Evolutionary conservation across 371 early-diverging fungal species (phyloP).

Genomic region (Mucor saturninus): DNA sequence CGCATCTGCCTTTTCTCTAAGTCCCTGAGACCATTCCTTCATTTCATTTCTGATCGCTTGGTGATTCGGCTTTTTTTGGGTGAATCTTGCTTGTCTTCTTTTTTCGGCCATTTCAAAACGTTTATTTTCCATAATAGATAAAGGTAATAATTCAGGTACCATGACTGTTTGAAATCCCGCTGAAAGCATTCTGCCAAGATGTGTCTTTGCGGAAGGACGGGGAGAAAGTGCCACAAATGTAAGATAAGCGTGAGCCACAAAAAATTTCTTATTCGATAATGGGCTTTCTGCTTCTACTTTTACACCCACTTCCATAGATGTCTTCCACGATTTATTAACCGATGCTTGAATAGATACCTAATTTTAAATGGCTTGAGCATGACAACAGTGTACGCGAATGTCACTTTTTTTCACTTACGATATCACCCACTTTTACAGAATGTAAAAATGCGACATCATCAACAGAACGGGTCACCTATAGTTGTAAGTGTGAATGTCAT

Average conservation of each 20-base stretch:
- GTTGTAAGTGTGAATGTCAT: not conserved
- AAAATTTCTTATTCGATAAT: conserved; percentile 60
- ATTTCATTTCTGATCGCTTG: conserved; percentile 36
- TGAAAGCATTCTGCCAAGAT: conserved; percentile 40
- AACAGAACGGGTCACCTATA: conserved; percentile 66
- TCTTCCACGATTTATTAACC: conserved; percentile 76
- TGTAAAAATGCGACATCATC: conserved; percentile 73
- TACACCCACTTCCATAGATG: conserved; percentile 76
- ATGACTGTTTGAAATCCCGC: conserved; percentile 36
- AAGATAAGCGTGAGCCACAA: conserved; percentile 74
- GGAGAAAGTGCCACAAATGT: conserved; percentile 75
- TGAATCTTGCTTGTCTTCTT: conserved; percentile 51
- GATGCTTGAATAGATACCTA: conserved; percentile 64
- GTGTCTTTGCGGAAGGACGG: conserved; percentile 36
- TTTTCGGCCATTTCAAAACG: conserved; percentile 65
- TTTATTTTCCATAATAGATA: conserved; percentile 48
- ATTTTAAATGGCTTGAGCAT: no score
- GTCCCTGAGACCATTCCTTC: conserved; percentile 50
- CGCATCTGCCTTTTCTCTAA: conserved; percentile 31
- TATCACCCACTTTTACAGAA: conserved; percentile 70
- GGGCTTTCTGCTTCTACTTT: conserved; percentile 74
- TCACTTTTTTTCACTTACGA: conserved; percentile 38
- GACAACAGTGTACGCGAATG: no score
- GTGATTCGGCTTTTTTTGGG: conserved; percentile 9
- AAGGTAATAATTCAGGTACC: conserved; percentile 56